phyloP scores from a whole-genome alignment of 148 eudicot species.

The Vaccinium corymbosum region DNA sequence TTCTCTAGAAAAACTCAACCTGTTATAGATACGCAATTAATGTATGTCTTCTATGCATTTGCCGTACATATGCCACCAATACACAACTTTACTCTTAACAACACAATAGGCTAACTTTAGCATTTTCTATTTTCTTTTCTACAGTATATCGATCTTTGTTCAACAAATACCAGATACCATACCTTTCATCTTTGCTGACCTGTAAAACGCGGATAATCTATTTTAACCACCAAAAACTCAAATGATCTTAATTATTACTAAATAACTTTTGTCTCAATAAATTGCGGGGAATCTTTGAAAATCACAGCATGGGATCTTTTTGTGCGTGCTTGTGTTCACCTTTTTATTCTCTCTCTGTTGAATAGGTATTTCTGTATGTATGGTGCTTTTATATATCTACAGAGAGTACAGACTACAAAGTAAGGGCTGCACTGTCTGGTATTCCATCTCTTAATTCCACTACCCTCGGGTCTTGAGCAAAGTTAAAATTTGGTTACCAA shows the following conservation, averaged over 20 bases:
- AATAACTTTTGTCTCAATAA: constrained; percentile 2
- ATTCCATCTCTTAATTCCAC: not conserved
- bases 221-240: no score
- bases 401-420: no score
- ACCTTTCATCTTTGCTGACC: no score
- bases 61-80: no score
- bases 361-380: not conserved
- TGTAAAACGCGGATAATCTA: no score
- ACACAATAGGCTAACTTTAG: not conserved
- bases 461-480: not conserved
- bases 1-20: no score
- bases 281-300: constrained; percentile 15
- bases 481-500: not conserved
- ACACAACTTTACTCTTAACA: no score
- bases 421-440: not conserved
- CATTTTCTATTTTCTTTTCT: not conserved
- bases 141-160: not conserved
- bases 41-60: no score
- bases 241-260: not conserved
- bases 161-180: not conserved
- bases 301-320: not conserved
- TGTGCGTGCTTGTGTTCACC: not conserved
- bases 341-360: not conserved
- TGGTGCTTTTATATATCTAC: not conserved
- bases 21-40: no score